Evolutionary conservation across 1,284 basidiomycete species (phyloP).

Genomic region (Tilletia caries): DNA sequence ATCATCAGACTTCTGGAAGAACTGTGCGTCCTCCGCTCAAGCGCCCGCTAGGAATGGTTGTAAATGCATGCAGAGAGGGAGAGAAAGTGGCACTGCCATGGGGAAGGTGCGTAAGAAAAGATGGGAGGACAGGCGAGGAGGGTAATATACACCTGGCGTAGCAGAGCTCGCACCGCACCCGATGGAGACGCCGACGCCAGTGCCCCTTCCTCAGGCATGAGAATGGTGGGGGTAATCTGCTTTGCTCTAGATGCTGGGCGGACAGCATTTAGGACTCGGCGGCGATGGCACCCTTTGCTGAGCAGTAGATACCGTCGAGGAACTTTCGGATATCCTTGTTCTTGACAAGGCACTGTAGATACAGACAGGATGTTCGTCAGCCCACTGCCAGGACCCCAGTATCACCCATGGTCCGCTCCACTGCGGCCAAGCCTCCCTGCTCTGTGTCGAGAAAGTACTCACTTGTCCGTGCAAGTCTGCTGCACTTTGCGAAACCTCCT

Average conservation of each 20-base stretch:
- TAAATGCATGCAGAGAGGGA: conserved; percentile 3
- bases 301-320: conserved; percentile 74
- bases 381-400: not conserved
- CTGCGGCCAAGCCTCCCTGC: too few species aligned
- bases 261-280: conserved; percentile 60
- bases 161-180: too few species aligned
- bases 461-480: conserved; percentile 48
- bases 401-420: too few species aligned
- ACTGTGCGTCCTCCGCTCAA: too few species aligned
- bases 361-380: not conserved
- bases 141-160: not conserved
- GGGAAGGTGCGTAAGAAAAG: not conserved
- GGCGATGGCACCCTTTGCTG: conserved; percentile 66
- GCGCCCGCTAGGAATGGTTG: too few species aligned
- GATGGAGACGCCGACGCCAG: too few species aligned
- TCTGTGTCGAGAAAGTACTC: not conserved
- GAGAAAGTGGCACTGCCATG: conserved; percentile 13
- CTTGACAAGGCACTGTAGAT: conserved; percentile 41
- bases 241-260: too few species aligned
- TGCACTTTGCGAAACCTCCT: conserved; percentile 52
- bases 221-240: too few species aligned
- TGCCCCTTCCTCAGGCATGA: too few species aligned
- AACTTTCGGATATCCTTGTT: conserved; percentile 60
- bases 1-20: too few species aligned
- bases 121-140: not conserved